Evolutionary conservation across 257 asterid genomes (phyloP).

Genomic region (Hygrophila difformis): DNA sequence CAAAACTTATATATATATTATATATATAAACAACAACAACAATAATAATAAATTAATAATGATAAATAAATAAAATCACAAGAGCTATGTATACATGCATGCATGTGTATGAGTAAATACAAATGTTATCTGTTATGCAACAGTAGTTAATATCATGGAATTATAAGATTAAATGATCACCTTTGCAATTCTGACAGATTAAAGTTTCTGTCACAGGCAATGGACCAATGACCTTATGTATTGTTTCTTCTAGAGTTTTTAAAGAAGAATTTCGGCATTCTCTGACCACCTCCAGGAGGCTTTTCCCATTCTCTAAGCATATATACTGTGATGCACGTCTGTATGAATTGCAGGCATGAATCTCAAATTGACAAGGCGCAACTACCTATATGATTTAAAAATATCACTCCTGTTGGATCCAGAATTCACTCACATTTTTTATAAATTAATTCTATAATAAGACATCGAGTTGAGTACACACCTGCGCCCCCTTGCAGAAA

Average conservation of each 20-base stretch:
- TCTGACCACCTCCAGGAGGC: constrained; percentile 89
- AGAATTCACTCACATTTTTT: too few relatives aligned
- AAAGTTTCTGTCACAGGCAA: constrained; percentile 67
- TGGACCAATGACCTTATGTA: constrained; percentile 76
- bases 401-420: constrained; percentile 3
- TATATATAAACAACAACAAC: too few relatives aligned
- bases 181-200: constrained; percentile 61
- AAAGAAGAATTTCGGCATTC: constrained; percentile 76
- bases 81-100: not conserved
- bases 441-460: too few relatives aligned
- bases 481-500: constrained; percentile 69
- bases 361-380: constrained; percentile 94
- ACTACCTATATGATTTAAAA: constrained; percentile 44
- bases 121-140: not conserved
- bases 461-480: constrained; percentile 39
- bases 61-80: constrained; percentile 12
- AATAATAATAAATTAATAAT: too few relatives aligned
- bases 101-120: not conserved
- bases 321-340: constrained; percentile 94
- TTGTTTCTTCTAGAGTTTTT: constrained; percentile 66
- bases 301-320: constrained; percentile 89
- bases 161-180: constrained; percentile 30
- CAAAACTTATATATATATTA: too few relatives aligned
- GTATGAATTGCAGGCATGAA: constrained; percentile 88
- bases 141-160: not conserved